Evolutionary conservation across 108 stramenopile genomes (phyloP), one percentile per base, ranked within the genome.

Genomic region (Schizochytrium sp.): DNA sequence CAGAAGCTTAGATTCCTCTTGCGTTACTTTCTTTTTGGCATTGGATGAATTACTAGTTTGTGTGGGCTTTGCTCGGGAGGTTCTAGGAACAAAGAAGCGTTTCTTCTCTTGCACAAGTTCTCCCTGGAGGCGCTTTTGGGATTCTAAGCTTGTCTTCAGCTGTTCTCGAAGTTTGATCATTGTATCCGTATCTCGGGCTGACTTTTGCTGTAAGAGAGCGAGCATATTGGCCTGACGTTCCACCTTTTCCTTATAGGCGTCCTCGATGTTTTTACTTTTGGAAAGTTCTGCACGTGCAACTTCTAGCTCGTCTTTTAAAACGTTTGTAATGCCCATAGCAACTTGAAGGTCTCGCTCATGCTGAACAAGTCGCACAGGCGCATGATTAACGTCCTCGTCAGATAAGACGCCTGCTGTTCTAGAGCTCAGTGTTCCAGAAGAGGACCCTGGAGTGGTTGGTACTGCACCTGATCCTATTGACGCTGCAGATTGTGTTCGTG

Each of bases 221-320:
- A 69, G 12, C 64, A 69, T 69, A 8, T 69, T 69, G 42, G 64
- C 12, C 64, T 69, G 64, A 8, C 64, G 64, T 15, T 69, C 64
- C 0, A 69, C 44, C 28, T 69, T 69, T 38, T 10, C 28, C 64
- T 15, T 7, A 7, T 7, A 69, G 19, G 64, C 64, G 64, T 69
- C 64, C 44, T 69, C 64, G 40, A 38, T 38, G 2, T 38, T 28
- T 44, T 69, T 12, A 8, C 19, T 69, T 15, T 44, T 38, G 5
- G 64, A 7, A 38, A 2, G 12, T 0, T 69, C 64, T 15, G 15
- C 64, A 7, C 64, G 64, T 44, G 64, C 64, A 15, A 15, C 64
- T 13, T 28, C 64, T 1, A 69, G 12, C 44, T 69, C 15, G 10
- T 38, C 44, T 15, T 69, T 38, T 0, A 69, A 44, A 38, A 44